These are phyloP conservation scores for Kodamaea anthophila DNA, from an alignment of 1,139 yeast genomes.

Conservation along the genomic window DNA sequence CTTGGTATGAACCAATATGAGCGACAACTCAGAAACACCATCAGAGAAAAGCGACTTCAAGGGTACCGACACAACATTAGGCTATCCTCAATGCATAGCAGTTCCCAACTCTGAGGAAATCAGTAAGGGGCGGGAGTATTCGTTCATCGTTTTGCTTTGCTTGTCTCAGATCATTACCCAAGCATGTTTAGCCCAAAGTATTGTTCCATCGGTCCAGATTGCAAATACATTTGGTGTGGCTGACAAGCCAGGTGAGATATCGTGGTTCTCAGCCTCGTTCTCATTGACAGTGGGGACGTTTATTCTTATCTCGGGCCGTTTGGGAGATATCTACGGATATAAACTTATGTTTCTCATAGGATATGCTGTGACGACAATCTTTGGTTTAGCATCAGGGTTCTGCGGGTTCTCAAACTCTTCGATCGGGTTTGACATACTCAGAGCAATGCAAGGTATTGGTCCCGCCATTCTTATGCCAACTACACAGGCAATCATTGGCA, in stretches of 20 bases:
- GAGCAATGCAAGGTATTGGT: slow-evolving; percentile 59
- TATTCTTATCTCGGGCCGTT: slow-evolving; percentile 52
- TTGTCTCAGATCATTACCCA: slow-evolving; percentile 46
- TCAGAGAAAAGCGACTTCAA: background rate
- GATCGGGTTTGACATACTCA: slow-evolving; percentile 43
- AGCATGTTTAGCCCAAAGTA: slow-evolving; percentile 42
- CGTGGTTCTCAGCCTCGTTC: slow-evolving; percentile 58
- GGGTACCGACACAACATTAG: background rate
- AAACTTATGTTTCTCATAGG: slow-evolving; percentile 44
- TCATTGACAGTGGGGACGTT: slow-evolving; percentile 59
- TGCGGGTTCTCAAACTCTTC: slow-evolving; percentile 35
- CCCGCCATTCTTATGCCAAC: slow-evolving; percentile 54
- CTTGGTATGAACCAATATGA: background rate
- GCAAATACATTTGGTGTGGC: slow-evolving; percentile 32
- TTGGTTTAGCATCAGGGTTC: slow-evolving; percentile 49
- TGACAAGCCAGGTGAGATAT: slow-evolving; percentile 35
- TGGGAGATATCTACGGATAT: slow-evolving; percentile 63
- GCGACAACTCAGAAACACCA: background rate
- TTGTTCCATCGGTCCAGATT: slow-evolving; percentile 31
- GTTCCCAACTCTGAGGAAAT: slow-evolving; percentile 13
- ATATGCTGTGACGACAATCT: slow-evolving; percentile 40
- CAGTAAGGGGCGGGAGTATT: slow-evolving; percentile 13
- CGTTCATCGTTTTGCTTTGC: slow-evolving; percentile 24
- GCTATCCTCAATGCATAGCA: slow-evolving; percentile 2
- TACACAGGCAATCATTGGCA: slow-evolving; percentile 49